phyloP scores from a whole-genome alignment of 805 yeast genomes.

The Myxozyma neglecta region DNA sequence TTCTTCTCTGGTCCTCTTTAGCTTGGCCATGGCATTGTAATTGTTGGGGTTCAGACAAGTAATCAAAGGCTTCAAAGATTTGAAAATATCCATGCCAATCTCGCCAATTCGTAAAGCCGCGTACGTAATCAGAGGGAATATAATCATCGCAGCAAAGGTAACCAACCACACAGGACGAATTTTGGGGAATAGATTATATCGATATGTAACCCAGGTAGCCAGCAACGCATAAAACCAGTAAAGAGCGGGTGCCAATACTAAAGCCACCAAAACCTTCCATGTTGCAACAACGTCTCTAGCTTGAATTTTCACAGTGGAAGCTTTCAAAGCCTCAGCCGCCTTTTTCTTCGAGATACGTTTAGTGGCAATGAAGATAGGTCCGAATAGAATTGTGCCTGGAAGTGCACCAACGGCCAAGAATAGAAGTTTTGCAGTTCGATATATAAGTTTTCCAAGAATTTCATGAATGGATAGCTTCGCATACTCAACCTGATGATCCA shows the following conservation, averaged over 20 bases:
- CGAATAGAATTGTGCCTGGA: constrained; percentile 82
- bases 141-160: constrained; percentile 55
- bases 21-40: constrained; percentile 46
- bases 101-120: constrained; percentile 90
- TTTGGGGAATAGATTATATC: constrained; percentile 36
- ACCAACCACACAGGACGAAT: constrained; percentile 40
- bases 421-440: constrained; percentile 57
- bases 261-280: constrained; percentile 87
- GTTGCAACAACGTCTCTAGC: constrained; percentile 95
- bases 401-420: constrained; percentile 63
- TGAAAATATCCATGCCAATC: constrained; percentile 83
- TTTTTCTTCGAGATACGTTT: constrained; percentile 71
- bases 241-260: constrained; percentile 84
- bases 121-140: constrained; percentile 72
- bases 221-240: constrained; percentile 72
- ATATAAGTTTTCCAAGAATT: constrained; percentile 49
- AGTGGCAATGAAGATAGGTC: constrained; percentile 85
- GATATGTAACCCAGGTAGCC: constrained; percentile 42
- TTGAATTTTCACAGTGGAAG: constrained; percentile 82
- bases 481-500: constrained; percentile 68
- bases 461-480: constrained; percentile 52
- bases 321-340: constrained; percentile 75
- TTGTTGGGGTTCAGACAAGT: constrained; percentile 44
- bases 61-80: constrained; percentile 77
- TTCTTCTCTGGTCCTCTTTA: constrained; percentile 61